These are phyloP conservation scores for Lentinula sp. DNA, from an alignment of 768 basidiomycete genomes.

Conservation along the genomic window DNA sequence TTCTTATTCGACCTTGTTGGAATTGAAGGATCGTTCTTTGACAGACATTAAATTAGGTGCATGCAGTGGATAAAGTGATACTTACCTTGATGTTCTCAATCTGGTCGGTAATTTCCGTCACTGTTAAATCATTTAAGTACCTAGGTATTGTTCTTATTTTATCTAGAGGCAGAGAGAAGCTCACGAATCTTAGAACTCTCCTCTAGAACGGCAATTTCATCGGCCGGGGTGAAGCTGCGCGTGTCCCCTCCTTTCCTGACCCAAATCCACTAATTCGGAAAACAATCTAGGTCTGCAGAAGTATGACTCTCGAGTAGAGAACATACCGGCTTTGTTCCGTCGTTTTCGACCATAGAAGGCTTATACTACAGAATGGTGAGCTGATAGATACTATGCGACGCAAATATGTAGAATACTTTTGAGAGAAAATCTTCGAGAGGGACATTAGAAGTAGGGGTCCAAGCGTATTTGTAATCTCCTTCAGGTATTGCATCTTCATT, in stretches of 20 bases:
- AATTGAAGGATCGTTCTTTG: conserved; percentile 59
- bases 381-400: not conserved
- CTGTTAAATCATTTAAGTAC: conserved; percentile 23
- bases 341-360: conserved; percentile 75
- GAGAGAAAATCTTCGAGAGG: conserved; percentile 47
- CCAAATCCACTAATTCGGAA: conserved; percentile 59
- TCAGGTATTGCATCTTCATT: not conserved
- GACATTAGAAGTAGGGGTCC: conserved; percentile 34
- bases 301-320: not conserved
- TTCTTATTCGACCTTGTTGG: conserved; percentile 67
- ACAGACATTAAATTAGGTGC: not conserved
- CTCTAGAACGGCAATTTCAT: conserved; percentile 13
- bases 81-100: conserved; percentile 58
- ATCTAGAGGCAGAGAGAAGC: not conserved
- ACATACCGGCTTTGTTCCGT: conserved; percentile 68
- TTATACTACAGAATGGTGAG: conserved; percentile 40
- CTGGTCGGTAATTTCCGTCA: conserved; percentile 49
- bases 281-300: not conserved
- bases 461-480: conserved; percentile 41
- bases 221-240: conserved; percentile 15
- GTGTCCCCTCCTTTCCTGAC: conserved; percentile 21
- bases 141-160: not conserved
- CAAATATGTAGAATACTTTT: conserved; percentile 33
- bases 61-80: not conserved
- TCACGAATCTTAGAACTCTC: conserved; percentile 32